Conservation (phyloP, 208 protist genomes). For the Sergeia podlipaevii region DNA sequence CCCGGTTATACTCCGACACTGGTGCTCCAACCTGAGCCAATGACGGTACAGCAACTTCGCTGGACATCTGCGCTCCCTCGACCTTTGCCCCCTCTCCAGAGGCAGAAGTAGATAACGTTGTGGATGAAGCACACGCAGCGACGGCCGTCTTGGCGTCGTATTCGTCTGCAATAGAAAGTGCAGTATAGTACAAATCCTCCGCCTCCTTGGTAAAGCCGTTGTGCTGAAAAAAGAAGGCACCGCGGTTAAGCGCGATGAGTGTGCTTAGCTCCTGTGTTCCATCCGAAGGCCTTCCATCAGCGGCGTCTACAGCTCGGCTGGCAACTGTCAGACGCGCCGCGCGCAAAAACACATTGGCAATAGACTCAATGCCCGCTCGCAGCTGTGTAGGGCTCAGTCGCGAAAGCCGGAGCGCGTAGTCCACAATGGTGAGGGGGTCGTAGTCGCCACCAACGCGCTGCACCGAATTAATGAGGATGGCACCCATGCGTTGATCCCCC, state of each 20-base stretch:
- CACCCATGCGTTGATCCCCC: constrained; percentile 48
- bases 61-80: constrained; percentile 9
- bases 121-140: too few species aligned
- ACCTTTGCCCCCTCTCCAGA: too few species aligned
- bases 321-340: constrained; percentile 38
- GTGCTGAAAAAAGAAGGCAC: constrained; percentile 79
- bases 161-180: constrained; percentile 35
- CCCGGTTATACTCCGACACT: constrained; percentile 42
- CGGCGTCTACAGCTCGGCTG: constrained; percentile 23
- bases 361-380: constrained; percentile 21
- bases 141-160: constrained; percentile 6
- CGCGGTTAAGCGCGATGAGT: constrained; percentile 74
- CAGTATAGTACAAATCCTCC: constrained; percentile 65
- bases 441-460: constrained; percentile 36
- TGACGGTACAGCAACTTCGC: too few species aligned
- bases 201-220: constrained; percentile 51
- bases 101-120: too few species aligned
- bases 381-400: constrained; percentile 17
- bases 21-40: too few species aligned
- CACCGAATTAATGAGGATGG: constrained; percentile 45
- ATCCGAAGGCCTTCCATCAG: constrained; percentile 9
- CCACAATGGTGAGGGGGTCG: constrained; percentile 26
- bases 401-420: constrained; percentile 29
- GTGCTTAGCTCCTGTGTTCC: constrained; percentile 25
- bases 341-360: constrained; percentile 28